Evolutionary conservation across 2,329 filamentous ascomycete species (phyloP).

Genomic region (Talaromyces sp.): DNA sequence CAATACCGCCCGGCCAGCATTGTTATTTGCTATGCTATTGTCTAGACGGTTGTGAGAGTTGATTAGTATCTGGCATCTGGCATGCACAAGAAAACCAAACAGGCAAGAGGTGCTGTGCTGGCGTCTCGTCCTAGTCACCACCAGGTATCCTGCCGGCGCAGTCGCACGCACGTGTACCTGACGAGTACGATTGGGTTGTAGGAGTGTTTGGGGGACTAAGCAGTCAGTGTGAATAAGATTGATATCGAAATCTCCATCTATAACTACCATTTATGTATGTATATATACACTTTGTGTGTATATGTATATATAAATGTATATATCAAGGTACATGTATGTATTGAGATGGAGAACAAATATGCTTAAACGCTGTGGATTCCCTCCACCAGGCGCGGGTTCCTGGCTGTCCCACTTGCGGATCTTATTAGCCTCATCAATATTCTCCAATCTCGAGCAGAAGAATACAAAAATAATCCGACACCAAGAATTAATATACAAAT

Average conservation of each 20-base stretch:
- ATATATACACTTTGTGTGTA: no score
- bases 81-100: conserved; percentile 14
- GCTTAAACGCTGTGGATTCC: background rate
- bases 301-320: background rate
- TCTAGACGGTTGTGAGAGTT: no score
- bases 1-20: background rate
- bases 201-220: no score
- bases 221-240: background rate
- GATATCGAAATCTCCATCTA: no score
- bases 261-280: no score
- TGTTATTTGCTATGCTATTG: no score
- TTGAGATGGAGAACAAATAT: background rate
- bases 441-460: background rate
- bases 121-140: background rate
- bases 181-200: conserved; percentile 2
- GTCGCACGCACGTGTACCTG: conserved; percentile 16
- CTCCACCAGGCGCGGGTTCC: background rate
- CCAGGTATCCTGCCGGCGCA: conserved; percentile 1
- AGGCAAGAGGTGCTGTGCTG: background rate
- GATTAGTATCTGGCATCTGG: background rate
- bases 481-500: background rate
- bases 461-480: background rate
- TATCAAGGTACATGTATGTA: background rate
- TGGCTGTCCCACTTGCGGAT: background rate
- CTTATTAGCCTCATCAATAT: background rate